A percentile compares a stretch with the other conserved stretches of the same genome.
Evolutionary conservation across 1,284 basidiomycete species (phyloP).

Genomic region (Apiotrichum veenhuisii): DNA sequence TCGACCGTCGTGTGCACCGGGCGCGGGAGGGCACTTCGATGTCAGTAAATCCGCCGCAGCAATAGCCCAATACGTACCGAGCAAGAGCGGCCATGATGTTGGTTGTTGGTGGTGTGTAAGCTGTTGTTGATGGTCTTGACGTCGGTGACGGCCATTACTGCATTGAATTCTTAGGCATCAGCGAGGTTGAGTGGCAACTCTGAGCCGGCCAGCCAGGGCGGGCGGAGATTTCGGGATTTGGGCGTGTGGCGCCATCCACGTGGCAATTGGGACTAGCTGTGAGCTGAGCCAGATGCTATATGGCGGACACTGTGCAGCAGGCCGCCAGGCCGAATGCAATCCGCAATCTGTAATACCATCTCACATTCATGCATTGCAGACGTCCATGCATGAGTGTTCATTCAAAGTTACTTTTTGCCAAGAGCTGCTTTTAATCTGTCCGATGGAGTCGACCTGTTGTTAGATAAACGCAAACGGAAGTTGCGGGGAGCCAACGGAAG

Average conservation of each 20-base stretch:
- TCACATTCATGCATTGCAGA: too few species aligned
- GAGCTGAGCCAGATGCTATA: too few species aligned
- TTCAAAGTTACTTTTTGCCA: too few species aligned
- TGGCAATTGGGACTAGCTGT: background rate
- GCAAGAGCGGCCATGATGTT: conserved; percentile 48
- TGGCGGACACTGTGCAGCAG: too few species aligned
- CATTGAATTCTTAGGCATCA: background rate
- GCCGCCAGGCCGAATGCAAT: too few species aligned
- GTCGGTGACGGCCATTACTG: background rate
- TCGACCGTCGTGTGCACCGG: conserved; percentile 35
- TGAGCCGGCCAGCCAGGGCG: background rate
- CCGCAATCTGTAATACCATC: too few species aligned
- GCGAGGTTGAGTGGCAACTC: conserved; percentile 4
- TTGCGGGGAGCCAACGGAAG: too few species aligned
- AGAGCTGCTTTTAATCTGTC: too few species aligned
- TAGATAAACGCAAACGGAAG: too few species aligned
- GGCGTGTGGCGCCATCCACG: background rate
- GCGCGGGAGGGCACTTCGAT: conserved; percentile 43
- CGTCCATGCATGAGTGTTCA: too few species aligned
- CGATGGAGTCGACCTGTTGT: too few species aligned
- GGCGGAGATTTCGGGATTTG: background rate
- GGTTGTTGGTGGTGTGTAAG: conserved; percentile 5
- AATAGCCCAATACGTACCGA: conserved; percentile 31
- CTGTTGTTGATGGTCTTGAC: conserved; percentile 3
- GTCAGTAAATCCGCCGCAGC: too few species aligned